Percentiles rank a stretch among this genome's conserved stretches.
These are phyloP conservation scores for Plectosphaerella cucumerina DNA, from an alignment of 2,329 filamentous ascomycete species.

Conservation along the genomic window DNA sequence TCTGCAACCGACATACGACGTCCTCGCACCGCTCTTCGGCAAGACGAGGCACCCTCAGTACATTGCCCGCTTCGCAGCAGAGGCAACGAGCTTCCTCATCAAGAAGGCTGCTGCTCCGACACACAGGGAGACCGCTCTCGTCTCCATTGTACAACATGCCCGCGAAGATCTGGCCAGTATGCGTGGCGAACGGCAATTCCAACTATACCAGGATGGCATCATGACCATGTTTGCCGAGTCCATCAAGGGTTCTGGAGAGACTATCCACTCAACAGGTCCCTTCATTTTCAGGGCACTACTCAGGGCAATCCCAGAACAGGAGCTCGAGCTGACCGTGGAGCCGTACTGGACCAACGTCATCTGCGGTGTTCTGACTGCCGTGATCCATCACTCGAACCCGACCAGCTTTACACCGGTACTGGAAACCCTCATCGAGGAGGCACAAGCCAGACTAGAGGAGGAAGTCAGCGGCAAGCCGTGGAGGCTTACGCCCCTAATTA, in stretches of 20 bases:
- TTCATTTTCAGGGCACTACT: conserved; percentile 50
- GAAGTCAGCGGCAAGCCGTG: conserved; percentile 29
- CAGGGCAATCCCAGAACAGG: conserved; percentile 44
- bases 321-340: conserved; percentile 40
- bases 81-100: conserved; percentile 90
- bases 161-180: conserved; percentile 61
- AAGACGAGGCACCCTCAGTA: conserved; percentile 78
- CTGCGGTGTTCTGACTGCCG: conserved; percentile 71
- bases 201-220: conserved; percentile 77
- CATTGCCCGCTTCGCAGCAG: conserved; percentile 87
- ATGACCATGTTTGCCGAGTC: conserved; percentile 92
- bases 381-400: conserved; percentile 75
- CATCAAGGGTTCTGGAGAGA: conserved; percentile 57
- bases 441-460: conserved; percentile 30
- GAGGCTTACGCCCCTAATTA: conserved; percentile 43
- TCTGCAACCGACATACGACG: conserved; percentile 75
- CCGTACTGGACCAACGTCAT: conserved; percentile 61
- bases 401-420: conserved; percentile 70
- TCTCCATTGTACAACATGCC: conserved; percentile 66
- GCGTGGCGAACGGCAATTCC: conserved; percentile 51
- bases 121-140: conserved; percentile 69
- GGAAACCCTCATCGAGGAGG: conserved; percentile 54
- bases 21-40: conserved; percentile 80
- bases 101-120: conserved; percentile 80
- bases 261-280: conserved; percentile 56